A percentile compares a stretch with the other conserved stretches of the same genome.
Evolutionary conservation across 75 land plant genomes (phyloP).

Genomic region (Isoetes taiwanensis): DNA sequence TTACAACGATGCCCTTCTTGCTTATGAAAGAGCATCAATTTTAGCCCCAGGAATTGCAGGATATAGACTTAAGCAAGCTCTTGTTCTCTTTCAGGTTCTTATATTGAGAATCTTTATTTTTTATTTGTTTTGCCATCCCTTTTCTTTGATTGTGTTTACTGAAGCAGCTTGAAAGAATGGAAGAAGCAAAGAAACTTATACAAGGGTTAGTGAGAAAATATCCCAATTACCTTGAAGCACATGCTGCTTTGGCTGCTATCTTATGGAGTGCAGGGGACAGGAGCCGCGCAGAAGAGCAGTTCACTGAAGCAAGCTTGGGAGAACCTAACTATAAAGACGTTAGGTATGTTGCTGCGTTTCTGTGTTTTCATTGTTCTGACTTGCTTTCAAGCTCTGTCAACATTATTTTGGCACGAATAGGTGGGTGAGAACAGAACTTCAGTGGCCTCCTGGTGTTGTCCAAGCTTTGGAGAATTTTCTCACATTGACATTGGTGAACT

Average conservation of each 20-base stretch:
- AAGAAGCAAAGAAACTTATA: conserved; percentile 29
- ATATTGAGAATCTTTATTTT: neutral
- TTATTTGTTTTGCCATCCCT: neutral
- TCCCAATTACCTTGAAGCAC: conserved; percentile 36
- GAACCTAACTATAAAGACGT: conserved; percentile 17
- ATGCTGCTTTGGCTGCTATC: conserved; percentile 26
- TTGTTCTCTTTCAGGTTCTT: conserved; percentile 31
- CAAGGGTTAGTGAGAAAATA: conserved; percentile 32
- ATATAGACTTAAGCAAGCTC: conserved; percentile 33
- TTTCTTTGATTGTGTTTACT: neutral
- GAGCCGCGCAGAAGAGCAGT: conserved; percentile 21
- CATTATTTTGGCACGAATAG: conserved; percentile 11
- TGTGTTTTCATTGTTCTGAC: neutral
- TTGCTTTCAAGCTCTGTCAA: neutral
- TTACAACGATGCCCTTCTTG: conserved; percentile 23
- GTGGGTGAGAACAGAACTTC: conserved; percentile 21
- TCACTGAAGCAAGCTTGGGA: conserved; percentile 15
- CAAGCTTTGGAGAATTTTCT: conserved; percentile 29
- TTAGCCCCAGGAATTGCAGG: conserved; percentile 40
- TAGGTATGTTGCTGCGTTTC: conserved; percentile 2
- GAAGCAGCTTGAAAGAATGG: conserved; percentile 18
- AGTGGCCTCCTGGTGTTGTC: conserved; percentile 30
- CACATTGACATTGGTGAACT: too few species aligned
- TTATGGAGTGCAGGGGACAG: conserved; percentile 24
- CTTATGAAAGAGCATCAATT: conserved; percentile 24